A percentile compares a stretch with the other conserved stretches of the same genome.
phyloP scores from a whole-genome alignment of 2,329 filamentous ascomycete species.

The Aureobasidium lini region DNA sequence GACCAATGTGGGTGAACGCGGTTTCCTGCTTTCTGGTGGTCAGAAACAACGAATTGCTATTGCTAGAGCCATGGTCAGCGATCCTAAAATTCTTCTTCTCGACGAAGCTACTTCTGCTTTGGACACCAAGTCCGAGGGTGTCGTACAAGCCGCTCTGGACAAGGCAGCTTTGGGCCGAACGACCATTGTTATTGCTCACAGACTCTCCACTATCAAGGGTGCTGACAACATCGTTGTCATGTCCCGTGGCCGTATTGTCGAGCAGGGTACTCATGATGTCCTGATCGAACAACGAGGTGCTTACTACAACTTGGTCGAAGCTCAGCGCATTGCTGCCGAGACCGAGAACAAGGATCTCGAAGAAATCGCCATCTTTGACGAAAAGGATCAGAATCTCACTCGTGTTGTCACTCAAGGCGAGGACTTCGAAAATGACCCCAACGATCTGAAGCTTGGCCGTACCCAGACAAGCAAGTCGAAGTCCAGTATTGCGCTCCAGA shows the following conservation, averaged over 20 bases:
- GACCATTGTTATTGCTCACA: constrained; percentile 90
- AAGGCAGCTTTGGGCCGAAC: constrained; percentile 78
- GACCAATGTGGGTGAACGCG: constrained; percentile 91
- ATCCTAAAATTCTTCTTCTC: constrained; percentile 84
- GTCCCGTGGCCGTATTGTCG: constrained; percentile 73
- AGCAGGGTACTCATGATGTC: constrained; percentile 82
- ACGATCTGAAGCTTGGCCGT: constrained; percentile 53
- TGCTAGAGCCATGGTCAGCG: constrained; percentile 79
- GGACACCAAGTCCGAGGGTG: constrained; percentile 89
- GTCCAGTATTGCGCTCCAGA: constrained; percentile 64
- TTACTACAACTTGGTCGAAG: constrained; percentile 79
- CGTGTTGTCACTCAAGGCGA: constrained; percentile 25
- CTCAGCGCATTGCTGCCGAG: constrained; percentile 68
- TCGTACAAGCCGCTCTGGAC: constrained; percentile 88
- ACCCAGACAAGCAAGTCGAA: constrained; percentile 46
- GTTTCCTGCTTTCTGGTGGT: constrained; percentile 85
- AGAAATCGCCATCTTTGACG: constrained; percentile 24
- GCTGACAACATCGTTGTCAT: constrained; percentile 97
- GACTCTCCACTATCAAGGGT: constrained; percentile 86
- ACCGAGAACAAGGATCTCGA: constrained; percentile 51
- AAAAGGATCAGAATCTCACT: constrained; percentile 22
- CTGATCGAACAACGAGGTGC: constrained; percentile 63
- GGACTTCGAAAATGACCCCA: constrained; percentile 40
- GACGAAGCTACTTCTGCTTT: constrained; percentile 93
- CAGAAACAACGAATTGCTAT: constrained; percentile 98